A percentile compares a stretch with the other conserved stretches of the same genome.
Conservation (phyloP, 75 land plant genomes). For the Cryptomeria japonica region DNA sequence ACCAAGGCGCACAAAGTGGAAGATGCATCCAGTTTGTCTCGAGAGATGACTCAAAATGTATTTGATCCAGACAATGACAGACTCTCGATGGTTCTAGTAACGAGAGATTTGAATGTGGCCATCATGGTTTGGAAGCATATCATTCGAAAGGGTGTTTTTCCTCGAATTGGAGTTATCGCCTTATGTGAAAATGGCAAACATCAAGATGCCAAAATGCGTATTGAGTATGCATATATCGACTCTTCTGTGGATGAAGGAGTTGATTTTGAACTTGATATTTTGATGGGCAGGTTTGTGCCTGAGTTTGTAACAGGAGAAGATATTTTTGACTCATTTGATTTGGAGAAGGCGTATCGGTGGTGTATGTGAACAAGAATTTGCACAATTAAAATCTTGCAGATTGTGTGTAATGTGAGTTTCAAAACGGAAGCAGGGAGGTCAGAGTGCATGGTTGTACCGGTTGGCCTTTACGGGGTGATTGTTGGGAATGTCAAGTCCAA, state of each 20-base stretch:
- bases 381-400: too few relatives aligned
- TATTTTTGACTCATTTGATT: too few relatives aligned
- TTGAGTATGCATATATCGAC: slow-evolving; percentile 41
- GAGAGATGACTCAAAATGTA: slow-evolving; percentile 61
- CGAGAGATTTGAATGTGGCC: slow-evolving; percentile 21
- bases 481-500: too few relatives aligned
- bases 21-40: slow-evolving; percentile 36
- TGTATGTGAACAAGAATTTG: too few relatives aligned
- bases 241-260: slow-evolving; percentile 31
- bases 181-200: slow-evolving; percentile 20
- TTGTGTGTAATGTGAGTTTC: too few relatives aligned
- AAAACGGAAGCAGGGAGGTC: too few relatives aligned
- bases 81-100: slow-evolving; percentile 17
- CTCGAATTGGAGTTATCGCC: slow-evolving; percentile 31
- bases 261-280: too few relatives aligned
- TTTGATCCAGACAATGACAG: slow-evolving; percentile 23
- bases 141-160: slow-evolving; percentile 10
- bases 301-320: too few relatives aligned
- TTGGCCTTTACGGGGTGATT: too few relatives aligned
- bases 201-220: slow-evolving; percentile 47
- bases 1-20: slow-evolving; percentile 21
- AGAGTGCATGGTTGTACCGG: too few relatives aligned
- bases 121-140: slow-evolving; percentile 40
- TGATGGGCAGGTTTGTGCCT: too few relatives aligned
- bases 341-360: too few relatives aligned